Evolutionary conservation across 2,329 filamentous ascomycete species (phyloP).

Genomic region (Dactylellina leptospora): DNA sequence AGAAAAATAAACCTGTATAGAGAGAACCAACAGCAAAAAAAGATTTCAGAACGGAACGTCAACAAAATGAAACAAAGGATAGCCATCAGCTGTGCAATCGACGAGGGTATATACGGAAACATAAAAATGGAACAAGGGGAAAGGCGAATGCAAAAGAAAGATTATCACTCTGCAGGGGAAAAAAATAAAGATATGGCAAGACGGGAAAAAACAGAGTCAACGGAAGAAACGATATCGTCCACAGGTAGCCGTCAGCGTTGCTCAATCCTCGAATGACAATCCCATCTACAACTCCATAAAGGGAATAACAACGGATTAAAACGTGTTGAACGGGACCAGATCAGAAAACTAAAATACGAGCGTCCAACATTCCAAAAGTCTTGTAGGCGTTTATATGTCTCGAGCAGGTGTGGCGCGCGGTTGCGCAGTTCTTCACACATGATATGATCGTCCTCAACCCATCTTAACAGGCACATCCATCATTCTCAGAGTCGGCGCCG

Average conservation of each 20-base stretch:
- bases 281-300: slow-evolving; percentile 41
- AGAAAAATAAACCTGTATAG: background rate
- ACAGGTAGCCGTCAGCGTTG: slow-evolving; percentile 13
- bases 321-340: slow-evolving; percentile 11
- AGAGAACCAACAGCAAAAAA: background rate
- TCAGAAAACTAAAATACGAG: too few relatives aligned
- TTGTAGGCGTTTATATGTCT: too few relatives aligned
- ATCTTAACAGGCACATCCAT: slow-evolving; percentile 85
- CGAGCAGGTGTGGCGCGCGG: too few relatives aligned
- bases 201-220: background rate
- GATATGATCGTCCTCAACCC: too few relatives aligned
- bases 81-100: background rate
- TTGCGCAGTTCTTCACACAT: too few relatives aligned
- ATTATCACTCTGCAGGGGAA: background rate
- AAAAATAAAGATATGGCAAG: slow-evolving; percentile 2
- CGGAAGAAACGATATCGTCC: background rate
- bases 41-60: background rate
- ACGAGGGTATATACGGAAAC: slow-evolving; percentile 6
- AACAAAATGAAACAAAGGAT: background rate
- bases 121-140: too few relatives aligned
- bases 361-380: too few relatives aligned
- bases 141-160: slow-evolving; percentile 13
- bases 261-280: slow-evolving; percentile 15
- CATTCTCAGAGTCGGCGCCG: slow-evolving; percentile 90
- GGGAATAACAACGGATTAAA: too few relatives aligned